These are phyloP conservation scores for Penicillium psychrosexuale DNA, from an alignment of 2,329 filamentous ascomycete species.

Conservation along the genomic window DNA sequence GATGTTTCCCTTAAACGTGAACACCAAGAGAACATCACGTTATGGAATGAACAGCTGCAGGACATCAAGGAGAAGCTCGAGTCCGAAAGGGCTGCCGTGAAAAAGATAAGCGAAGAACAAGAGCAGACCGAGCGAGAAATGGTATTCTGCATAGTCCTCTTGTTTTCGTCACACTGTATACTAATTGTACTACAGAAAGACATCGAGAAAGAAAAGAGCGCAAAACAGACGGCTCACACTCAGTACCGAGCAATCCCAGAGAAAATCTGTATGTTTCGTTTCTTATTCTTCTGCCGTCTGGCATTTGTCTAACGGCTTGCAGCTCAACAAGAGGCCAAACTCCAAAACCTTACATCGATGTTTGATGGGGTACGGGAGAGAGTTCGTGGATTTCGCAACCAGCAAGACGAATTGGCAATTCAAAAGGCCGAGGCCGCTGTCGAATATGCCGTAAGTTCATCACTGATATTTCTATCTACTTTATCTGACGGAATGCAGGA, in stretches of 20 bases:
- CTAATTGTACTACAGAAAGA: slow-evolving; percentile 25
- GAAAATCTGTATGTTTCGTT: slow-evolving; percentile 61
- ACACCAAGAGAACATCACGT: slow-evolving; percentile 52
- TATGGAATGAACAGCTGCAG: slow-evolving; percentile 44
- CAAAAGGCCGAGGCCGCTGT: slow-evolving; percentile 56
- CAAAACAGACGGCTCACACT: slow-evolving; percentile 63
- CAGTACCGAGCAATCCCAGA: slow-evolving; percentile 66
- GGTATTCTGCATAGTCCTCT: slow-evolving; percentile 32
- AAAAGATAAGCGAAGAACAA: slow-evolving; percentile 21
- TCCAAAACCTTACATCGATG: slow-evolving; percentile 41
- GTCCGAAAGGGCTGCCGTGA: slow-evolving; percentile 29
- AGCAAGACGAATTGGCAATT: slow-evolving; percentile 56
- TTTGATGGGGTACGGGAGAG: slow-evolving; percentile 45
- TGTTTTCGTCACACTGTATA: neutral
- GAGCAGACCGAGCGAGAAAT: slow-evolving; percentile 38
- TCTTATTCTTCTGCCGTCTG: slow-evolving; percentile 7
- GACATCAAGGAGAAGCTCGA: slow-evolving; percentile 29
- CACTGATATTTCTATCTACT: neutral
- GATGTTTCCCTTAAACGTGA: slow-evolving; percentile 59
- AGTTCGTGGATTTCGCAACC: slow-evolving; percentile 52
- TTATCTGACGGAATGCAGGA: slow-evolving; percentile 39
- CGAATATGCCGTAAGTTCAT: slow-evolving; percentile 51
- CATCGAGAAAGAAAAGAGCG: slow-evolving; percentile 59
- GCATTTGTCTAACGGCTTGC: slow-evolving; percentile 26
- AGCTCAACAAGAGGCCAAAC: slow-evolving; percentile 47